Base-by-base conservation (phyloP, 2,329 filamentous ascomycete species). In the Penicillium hordei region DNA sequence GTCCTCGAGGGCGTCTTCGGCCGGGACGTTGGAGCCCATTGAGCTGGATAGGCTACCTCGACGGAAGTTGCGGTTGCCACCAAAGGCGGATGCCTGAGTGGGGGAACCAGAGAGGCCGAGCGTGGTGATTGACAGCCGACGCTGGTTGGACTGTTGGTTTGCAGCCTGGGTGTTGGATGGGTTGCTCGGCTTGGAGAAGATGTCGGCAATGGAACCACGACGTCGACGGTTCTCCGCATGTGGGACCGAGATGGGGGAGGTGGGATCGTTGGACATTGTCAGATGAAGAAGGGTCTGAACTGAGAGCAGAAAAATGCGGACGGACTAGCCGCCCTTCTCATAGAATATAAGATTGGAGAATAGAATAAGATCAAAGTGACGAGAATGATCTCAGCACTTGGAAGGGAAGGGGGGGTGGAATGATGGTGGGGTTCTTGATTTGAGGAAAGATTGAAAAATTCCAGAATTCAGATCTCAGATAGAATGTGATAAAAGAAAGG, bases 101-200 rank as follows among this genome's bases (percentile, higher is more conserved):
- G 88, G 87, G 5, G 88, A 88, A 62, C 89, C 89, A 4, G 88
- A 89, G n/a, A 91, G 79, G 34, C 89, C 89, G 31, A 91, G 77
- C 2, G 89, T 90, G 45, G 86, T 87, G 69, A 92, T 84, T 44
- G 89, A 93, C 63, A 92, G 83, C 46, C 89, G 86, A 59, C 89
- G 86, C 58, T 69, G 71, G 53, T 66, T 71, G 6, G 75, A 58
- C 61, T 84, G 80, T 29, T 81, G 75, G 58, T 77, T 79, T 52
- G 79, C 77, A 76, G 64, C 77, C 69, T 80, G 76, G 60, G 70
- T 66, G 61, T 60, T 42, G 65, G 62, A 44, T 53, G 64, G 48
- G 62, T 68, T 66, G 43, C 64, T 68, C 12, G 70, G 61, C 56
- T 65, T 72, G 40, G 74, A 64, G 61, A 78, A 74, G 56, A 78